These are phyloP conservation scores for Aphanocladium album DNA, from an alignment of 2,329 filamentous ascomycete genomes.

Conservation along the genomic window DNA sequence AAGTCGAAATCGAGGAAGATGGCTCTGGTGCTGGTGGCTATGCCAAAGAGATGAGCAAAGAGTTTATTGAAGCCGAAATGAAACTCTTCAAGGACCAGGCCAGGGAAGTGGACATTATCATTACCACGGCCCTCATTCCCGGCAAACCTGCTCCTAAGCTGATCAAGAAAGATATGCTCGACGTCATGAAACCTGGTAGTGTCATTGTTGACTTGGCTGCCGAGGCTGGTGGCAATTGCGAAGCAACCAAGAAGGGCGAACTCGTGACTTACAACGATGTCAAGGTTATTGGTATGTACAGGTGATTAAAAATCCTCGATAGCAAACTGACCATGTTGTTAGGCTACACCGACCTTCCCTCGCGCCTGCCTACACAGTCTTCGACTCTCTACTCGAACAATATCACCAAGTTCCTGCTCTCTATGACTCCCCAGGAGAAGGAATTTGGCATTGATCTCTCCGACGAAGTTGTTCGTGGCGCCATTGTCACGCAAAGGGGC, in stretches of 20 bases:
- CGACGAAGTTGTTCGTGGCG: slow-evolving; percentile 80
- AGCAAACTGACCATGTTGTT: slow-evolving; percentile 20
- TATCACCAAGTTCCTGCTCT: slow-evolving; percentile 81
- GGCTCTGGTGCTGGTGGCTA: slow-evolving; percentile 82
- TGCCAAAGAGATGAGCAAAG: slow-evolving; percentile 90
- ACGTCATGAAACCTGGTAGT: slow-evolving; percentile 84
- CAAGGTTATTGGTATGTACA: slow-evolving; percentile 67
- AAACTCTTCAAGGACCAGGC: slow-evolving; percentile 85
- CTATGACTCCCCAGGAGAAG: slow-evolving; percentile 72
- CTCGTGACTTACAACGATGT: slow-evolving; percentile 69
- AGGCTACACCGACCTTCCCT: slow-evolving; percentile 84
- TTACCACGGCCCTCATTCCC: slow-evolving; percentile 88
- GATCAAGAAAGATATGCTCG: slow-evolving; percentile 73
- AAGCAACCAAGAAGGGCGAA: slow-evolving; percentile 71
- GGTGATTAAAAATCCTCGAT: neutral
- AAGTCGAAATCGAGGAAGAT: slow-evolving; percentile 80
- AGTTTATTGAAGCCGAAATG: slow-evolving; percentile 91
- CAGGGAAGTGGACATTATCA: slow-evolving; percentile 83
- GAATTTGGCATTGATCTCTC: slow-evolving; percentile 74
- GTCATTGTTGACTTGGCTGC: slow-evolving; percentile 85
- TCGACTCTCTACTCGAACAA: slow-evolving; percentile 93
- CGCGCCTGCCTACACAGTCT: slow-evolving; percentile 79
- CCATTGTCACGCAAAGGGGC: slow-evolving; percentile 77
- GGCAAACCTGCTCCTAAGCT: slow-evolving; percentile 77
- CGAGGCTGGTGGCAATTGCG: slow-evolving; percentile 84